Evolutionary conservation across 148 eudicot genomes (phyloP), one percentile per base, ranked within the genome.

Genomic region (Camellia japonica): DNA sequence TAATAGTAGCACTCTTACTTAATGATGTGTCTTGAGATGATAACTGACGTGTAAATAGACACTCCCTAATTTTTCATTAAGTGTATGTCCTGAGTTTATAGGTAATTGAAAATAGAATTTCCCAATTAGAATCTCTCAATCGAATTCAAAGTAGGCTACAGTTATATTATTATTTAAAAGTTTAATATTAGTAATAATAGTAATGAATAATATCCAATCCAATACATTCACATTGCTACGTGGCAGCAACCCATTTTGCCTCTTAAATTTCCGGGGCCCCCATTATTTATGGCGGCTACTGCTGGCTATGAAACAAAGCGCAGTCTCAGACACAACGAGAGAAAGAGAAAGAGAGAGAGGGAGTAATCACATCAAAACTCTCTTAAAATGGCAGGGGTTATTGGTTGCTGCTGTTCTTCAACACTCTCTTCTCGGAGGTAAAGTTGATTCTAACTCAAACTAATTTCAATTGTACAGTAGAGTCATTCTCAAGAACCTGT

Each of bases 341-440:
- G 76, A 38, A 54, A 67, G 78, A 16, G 84, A 56, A 74, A 38
- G 59, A 67, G 78, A 80, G 62, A 68, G 65, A 56, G 75, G 64
- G 85, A 81, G 55, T 5, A 59, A 16, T 41, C 23, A 75, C 12
- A 8, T 6, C 7, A 63, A 46, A 68, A 77, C 62, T 64, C 23
- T 68, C 74, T 55, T 63, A 61, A 66, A 77, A 95, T 95, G 98
- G 95, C 97, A 5, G 83, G 92, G 75, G 80, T 93, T 79, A 82
- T 93, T 79, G 83, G 73, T 74, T 88, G 76, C 79, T 93, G 72
- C 78, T 73, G 87, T 66, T 83, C 84, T 18, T 83, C 89, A 73
- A 70, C 87, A 19, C 84, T 91, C 84, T 90, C 92, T 73, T 85
- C 86, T 78, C 89, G 85, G 62, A 90, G 98, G 98, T 94, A 91